Conservation (phyloP, 164 flowering plant species). For the Nelumbo lutea region DNA sequence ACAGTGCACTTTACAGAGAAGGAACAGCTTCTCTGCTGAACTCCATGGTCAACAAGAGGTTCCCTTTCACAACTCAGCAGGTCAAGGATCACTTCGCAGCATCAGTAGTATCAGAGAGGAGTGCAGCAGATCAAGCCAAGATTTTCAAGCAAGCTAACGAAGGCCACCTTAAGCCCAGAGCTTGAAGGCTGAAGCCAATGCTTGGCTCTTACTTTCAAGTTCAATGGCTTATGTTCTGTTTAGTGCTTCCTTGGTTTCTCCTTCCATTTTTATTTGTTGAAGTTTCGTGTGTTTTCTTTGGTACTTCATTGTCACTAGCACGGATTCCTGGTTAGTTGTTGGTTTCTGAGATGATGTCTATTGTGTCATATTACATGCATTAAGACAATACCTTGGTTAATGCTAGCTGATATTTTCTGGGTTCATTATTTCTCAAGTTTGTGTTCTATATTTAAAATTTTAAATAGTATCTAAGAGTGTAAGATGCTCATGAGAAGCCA, state of each 20-base stretch:
- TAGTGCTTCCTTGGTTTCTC: background rate
- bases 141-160: slow-evolving; percentile 85
- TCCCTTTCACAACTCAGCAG: slow-evolving; percentile 62
- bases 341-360: no score
- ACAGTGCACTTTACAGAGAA: slow-evolving; percentile 75
- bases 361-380: no score
- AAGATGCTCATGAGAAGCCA: no score
- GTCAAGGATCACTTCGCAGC: slow-evolving; percentile 49
- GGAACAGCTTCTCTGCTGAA: slow-evolving; percentile 81
- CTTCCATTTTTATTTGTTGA: background rate
- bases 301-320: background rate
- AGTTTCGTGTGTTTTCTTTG: background rate
- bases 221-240: no score
- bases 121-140: slow-evolving; percentile 69
- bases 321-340: no score
- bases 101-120: slow-evolving; percentile 51
- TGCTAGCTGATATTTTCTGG: no score
- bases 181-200: slow-evolving; percentile 14
- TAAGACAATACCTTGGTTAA: no score
- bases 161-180: slow-evolving; percentile 54
- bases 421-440: no score
- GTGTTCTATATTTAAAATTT: no score
- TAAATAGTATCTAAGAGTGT: no score
- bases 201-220: no score
- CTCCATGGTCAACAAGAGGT: slow-evolving; percentile 60